phyloP scores from a whole-genome alignment of 2,329 filamentous ascomycete species.

The Xylaria multiplex region DNA sequence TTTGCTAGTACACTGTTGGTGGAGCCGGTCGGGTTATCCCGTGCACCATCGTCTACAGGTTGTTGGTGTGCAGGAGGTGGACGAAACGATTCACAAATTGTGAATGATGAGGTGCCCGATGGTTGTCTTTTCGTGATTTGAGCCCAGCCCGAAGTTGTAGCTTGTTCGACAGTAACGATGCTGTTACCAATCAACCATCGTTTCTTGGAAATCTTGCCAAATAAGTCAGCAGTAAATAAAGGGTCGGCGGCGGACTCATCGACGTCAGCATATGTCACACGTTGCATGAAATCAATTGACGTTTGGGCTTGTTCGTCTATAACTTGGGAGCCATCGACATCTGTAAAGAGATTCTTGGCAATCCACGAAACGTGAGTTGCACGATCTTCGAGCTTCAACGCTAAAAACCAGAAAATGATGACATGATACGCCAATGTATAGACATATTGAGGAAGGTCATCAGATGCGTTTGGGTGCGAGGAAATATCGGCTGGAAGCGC shows the following conservation, averaged over 20 bases:
- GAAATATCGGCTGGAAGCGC: constrained; percentile 42
- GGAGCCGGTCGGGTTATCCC: constrained; percentile 59
- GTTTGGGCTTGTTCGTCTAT: constrained; percentile 94
- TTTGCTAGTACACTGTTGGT: constrained; percentile 75
- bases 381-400: constrained; percentile 84
- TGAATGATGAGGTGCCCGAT: constrained; percentile 71
- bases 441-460: constrained; percentile 91
- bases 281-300: constrained; percentile 93
- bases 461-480: constrained; percentile 56
- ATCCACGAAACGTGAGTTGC: constrained; percentile 90
- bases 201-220: constrained; percentile 73
- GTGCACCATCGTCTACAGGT: constrained; percentile 58
- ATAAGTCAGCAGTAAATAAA: constrained; percentile 70
- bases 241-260: constrained; percentile 77
- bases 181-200: constrained; percentile 79
- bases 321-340: constrained; percentile 76
- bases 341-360: constrained; percentile 83
- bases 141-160: constrained; percentile 72
- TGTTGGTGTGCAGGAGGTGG: constrained; percentile 68
- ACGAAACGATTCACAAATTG: constrained; percentile 68
- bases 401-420: constrained; percentile 96
- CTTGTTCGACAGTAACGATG: constrained; percentile 78
- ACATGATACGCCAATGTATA: constrained; percentile 94
- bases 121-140: constrained; percentile 77
- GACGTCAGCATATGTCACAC: constrained; percentile 84